Evolutionary conservation across 352 stramenopile genomes (phyloP).

Genomic region (Halophytophthora polymorphica): DNA sequence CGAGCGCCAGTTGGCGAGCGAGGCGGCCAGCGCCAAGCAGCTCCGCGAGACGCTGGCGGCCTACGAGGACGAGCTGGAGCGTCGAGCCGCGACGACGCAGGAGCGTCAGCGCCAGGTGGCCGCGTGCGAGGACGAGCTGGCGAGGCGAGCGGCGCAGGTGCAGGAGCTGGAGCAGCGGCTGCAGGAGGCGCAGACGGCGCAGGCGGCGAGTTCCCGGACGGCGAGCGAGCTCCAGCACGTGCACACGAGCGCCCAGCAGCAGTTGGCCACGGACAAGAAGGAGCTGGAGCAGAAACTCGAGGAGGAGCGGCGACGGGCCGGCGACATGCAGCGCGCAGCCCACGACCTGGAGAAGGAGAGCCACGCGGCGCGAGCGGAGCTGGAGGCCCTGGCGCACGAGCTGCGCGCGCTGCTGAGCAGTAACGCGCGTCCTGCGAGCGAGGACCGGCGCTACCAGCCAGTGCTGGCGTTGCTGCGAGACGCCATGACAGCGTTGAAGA

Average conservation of each 20-base stretch:
- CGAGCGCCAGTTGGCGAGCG: slow-evolving; percentile 32
- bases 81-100: slow-evolving; percentile 20
- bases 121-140: slow-evolving; percentile 10
- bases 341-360: slow-evolving; percentile 30
- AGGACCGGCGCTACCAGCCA: slow-evolving; percentile 3
- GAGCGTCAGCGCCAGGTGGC: slow-evolving; percentile 27
- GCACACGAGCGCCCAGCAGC: slow-evolving; percentile 37
- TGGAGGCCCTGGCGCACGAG: slow-evolving; percentile 39
- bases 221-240: slow-evolving; percentile 32
- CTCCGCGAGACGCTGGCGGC: slow-evolving; percentile 27
- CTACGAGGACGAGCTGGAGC: slow-evolving; percentile 24
- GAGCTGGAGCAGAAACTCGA: slow-evolving; percentile 40
- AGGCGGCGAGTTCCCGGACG: slow-evolving; percentile 29
- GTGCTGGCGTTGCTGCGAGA: slow-evolving; percentile 30
- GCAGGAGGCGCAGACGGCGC: slow-evolving; percentile 19
- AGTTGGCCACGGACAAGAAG: slow-evolving; percentile 44
- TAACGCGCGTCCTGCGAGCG: slow-evolving; percentile 6
- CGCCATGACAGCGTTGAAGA: slow-evolving; percentile 30
- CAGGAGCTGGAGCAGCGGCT: slow-evolving; percentile 33
- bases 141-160: slow-evolving; percentile 10
- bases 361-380: slow-evolving; percentile 26
- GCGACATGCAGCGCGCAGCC: slow-evolving; percentile 25
- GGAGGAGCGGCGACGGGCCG: slow-evolving; percentile 34
- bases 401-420: slow-evolving; percentile 26
- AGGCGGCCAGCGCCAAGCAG: slow-evolving; percentile 32